Evolutionary conservation across 768 basidiomycete genomes (phyloP), one percentile per base, ranked within the genome.

Genomic region (Termitomyces sp.): DNA sequence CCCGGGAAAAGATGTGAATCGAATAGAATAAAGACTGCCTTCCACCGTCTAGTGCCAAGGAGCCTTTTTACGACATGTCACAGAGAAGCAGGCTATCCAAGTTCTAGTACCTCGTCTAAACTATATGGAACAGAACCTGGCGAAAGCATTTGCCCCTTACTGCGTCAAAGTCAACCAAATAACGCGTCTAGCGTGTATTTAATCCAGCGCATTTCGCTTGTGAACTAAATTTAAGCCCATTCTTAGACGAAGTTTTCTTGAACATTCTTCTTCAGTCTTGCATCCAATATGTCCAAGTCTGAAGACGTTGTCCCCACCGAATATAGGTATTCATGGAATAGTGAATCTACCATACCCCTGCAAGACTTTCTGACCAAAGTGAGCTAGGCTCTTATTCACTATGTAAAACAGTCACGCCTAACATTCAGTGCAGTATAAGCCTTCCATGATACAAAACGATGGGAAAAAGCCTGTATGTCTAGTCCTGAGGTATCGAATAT

Each of bases 381-480:
- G 62, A 37, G 70, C 37, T 16, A 4, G 49, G n/a, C 26, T 31
- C 24, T 37, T 22, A 33, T 31, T 20, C 5, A 2, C 4, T 18
- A 26, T 29, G 28, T 22, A 12, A 59, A 20, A 51, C 12, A 51
- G 28, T 34, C 36, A 42, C 39, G 20, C 31, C 18, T 58, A 45
- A 56, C 22, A 54, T 20, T 29, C 18, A 42, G 55, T 29, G 13
- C 60, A 90, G 87, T 88, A 82, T 61, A 86, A 77, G 53, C 88
- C 89, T 1, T 89, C 87, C 18, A 86, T 90, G 87, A 84, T 89
- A 10, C 82, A 87, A 62, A 82, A 90, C 65, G 86, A 90, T 57
- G 88, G 88, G 4, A 85, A 77, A 0, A 90, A 88, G 68, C 87
- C 87, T 44, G 88, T 89, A 56, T 66, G 82, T 60, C 55, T 15